Evolutionary conservation across 345 rosid genomes (phyloP).

Genomic region (Linum tenue): DNA sequence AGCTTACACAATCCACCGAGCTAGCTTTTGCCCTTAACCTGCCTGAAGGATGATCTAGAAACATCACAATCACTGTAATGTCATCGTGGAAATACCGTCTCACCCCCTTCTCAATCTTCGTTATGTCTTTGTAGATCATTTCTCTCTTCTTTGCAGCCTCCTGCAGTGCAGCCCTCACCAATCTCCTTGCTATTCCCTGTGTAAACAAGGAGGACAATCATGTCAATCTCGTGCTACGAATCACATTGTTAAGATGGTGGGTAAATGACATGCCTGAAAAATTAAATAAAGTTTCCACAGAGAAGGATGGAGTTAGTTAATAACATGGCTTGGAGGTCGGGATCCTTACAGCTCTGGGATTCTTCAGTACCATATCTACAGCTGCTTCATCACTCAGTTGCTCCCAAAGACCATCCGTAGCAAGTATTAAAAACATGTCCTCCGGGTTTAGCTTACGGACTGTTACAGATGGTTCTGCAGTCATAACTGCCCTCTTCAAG

Average conservation of each 20-base stretch:
- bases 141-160: conserved; percentile 56
- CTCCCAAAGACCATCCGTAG: conserved; percentile 59
- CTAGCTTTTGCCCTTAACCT: conserved; percentile 20
- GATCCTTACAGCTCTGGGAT: conserved; percentile 32
- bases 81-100: conserved; percentile 65
- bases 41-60: conserved; percentile 33
- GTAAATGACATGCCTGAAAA: background rate
- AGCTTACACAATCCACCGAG: conserved; percentile 22
- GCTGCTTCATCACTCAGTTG: conserved; percentile 42
- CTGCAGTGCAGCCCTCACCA: conserved; percentile 43
- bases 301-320: too few relatives aligned
- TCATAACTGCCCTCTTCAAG: conserved; percentile 35
- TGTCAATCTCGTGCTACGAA: background rate
- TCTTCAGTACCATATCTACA: conserved; percentile 31
- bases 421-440: conserved; percentile 40
- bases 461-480: conserved; percentile 43
- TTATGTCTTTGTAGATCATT: conserved; percentile 37
- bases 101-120: conserved; percentile 31
- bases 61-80: conserved; percentile 49
- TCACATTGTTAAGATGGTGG: background rate
- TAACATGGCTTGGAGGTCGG: background rate
- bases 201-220: background rate
- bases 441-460: conserved; percentile 28
- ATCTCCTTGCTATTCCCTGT: conserved; percentile 49
- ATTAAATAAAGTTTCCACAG: background rate